Evolutionary conservation across 768 basidiomycete species (phyloP).

Genomic region (Amanita polypyramis): DNA sequence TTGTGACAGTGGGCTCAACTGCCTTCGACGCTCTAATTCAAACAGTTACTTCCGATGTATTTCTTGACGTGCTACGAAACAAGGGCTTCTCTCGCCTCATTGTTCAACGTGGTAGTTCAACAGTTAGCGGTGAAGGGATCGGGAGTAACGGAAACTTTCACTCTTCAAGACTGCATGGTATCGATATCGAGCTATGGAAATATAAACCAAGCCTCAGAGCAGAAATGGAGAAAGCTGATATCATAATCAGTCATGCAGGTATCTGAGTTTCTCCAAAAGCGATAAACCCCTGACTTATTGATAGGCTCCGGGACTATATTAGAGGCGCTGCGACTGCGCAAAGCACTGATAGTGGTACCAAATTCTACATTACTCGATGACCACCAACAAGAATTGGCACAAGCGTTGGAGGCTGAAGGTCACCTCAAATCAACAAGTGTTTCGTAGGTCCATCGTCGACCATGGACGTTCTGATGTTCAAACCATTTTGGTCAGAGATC

Average conservation of each 20-base stretch:
- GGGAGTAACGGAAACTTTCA: background rate
- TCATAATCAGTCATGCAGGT: slow-evolving; percentile 95
- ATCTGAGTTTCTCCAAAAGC: slow-evolving; percentile 12
- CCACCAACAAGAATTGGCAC: slow-evolving; percentile 86
- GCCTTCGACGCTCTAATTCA: slow-evolving; percentile 70
- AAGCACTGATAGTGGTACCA: slow-evolving; percentile 78
- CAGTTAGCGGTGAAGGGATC: background rate
- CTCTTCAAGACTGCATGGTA: slow-evolving; percentile 17
- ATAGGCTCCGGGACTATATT: slow-evolving; percentile 92
- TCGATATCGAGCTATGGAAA: slow-evolving; percentile 56
- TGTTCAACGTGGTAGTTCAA: slow-evolving; percentile 44
- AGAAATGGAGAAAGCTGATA: slow-evolving; percentile 54
- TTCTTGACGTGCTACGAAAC: slow-evolving; percentile 40
- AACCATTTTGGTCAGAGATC: slow-evolving; percentile 26
- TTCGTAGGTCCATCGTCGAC: slow-evolving; percentile 33
- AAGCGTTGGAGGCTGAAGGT: slow-evolving; percentile 44
- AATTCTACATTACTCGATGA: slow-evolving; percentile 86
- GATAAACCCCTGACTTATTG: slow-evolving; percentile 1
- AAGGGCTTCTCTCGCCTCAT: slow-evolving; percentile 52
- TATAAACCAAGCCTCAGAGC: slow-evolving; percentile 67
- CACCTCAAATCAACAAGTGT: slow-evolving; percentile 49
- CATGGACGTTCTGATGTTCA: background rate
- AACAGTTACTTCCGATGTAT: slow-evolving; percentile 41
- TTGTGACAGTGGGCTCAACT: slow-evolving; percentile 89
- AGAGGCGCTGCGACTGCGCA: slow-evolving; percentile 67